Conservation (phyloP, 108 stramenopile species). For the Craspedostauros australis region DNA sequence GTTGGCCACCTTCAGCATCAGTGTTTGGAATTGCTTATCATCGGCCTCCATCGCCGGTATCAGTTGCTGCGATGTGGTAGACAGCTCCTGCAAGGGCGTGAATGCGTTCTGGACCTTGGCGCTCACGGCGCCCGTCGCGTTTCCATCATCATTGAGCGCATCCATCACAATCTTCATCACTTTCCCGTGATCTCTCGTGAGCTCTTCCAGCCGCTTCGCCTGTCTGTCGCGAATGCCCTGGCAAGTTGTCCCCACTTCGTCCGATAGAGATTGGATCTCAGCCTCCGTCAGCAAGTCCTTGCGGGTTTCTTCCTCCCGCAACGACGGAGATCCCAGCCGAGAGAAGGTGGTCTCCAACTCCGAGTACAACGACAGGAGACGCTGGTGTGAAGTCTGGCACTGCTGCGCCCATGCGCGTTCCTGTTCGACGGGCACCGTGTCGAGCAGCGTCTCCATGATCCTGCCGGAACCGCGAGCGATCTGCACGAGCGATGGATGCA, state of each 20-base stretch:
- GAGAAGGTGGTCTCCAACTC: slow-evolving; percentile 61
- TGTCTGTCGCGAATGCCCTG: slow-evolving; percentile 50
- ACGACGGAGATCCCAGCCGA: slow-evolving; percentile 45
- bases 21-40: slow-evolving; percentile 42
- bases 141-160: slow-evolving; percentile 36
- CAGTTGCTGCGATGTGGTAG: slow-evolving; percentile 51
- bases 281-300: slow-evolving; percentile 60
- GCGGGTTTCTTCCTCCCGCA: slow-evolving; percentile 52
- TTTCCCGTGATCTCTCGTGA: slow-evolving; percentile 59
- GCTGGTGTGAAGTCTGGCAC: slow-evolving; percentile 64
- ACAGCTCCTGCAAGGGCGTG: slow-evolving; percentile 56
- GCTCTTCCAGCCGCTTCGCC: slow-evolving; percentile 41
- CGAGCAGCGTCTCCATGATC: slow-evolving; percentile 70
- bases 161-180: slow-evolving; percentile 59
- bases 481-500: slow-evolving; percentile 61
- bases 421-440: slow-evolving; percentile 81
- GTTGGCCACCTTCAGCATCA: slow-evolving; percentile 65
- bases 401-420: slow-evolving; percentile 71
- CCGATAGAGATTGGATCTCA: slow-evolving; percentile 41
- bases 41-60: slow-evolving; percentile 63
- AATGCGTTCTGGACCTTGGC: slow-evolving; percentile 57
- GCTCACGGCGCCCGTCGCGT: slow-evolving; percentile 16
- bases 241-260: slow-evolving; percentile 48
- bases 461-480: slow-evolving; percentile 72
- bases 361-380: slow-evolving; percentile 43